Evolutionary conservation across 2,329 filamentous ascomycete genomes (phyloP), one percentile per base, ranked within the genome.

Genomic region (Pestalotiopsis sp.): DNA sequence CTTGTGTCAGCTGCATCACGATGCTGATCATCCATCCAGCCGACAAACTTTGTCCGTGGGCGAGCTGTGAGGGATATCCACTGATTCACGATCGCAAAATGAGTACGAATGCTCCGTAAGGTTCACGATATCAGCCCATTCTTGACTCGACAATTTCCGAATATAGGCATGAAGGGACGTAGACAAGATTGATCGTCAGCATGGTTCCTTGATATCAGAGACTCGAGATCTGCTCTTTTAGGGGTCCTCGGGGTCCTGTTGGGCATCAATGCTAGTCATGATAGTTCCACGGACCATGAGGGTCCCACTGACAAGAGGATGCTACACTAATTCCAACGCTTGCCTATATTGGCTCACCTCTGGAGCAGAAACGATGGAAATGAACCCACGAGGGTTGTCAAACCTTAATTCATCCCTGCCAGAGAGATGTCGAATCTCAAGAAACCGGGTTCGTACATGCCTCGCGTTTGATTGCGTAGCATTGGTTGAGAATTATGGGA

Each of bases 341-440:
- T 52, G 45, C 20, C 45, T n/a, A 52, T 52, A n/a, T 52, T n/a
- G 17, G 45, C 17, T 52, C 45, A 17, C 17, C 9, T n/a, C 20
- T 52, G 45, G 45, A 17, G 45, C 45, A 52, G 45, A 52, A 49
- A 52, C 45, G 27, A 36, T 12, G 36, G 27, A 11, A 23, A 12
- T 36, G 11, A 59, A 59, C 57, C 57, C 25, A 59, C 27, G 57
- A 27, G 57, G 57, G 14, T 59, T 62, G 45, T 36, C 27, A 39
- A 62, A 62, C 59, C 31, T 62, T 62, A 62, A 36, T 62, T 36
- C 20, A 23, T n/a, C 59, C 59, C 59, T 62, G 59, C 59, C 31
- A 36, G 25, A 31, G 27, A 36, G 31, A 20, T 62, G 38, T 62
- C 59, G 11, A 36, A 39, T 20, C 25, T 36, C n/a, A 12, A 17